Percentiles rank a stretch among this genome's conserved stretches.
phyloP scores from a whole-genome alignment of 108 stramenopile species.

The Cyclotella sp. region DNA sequence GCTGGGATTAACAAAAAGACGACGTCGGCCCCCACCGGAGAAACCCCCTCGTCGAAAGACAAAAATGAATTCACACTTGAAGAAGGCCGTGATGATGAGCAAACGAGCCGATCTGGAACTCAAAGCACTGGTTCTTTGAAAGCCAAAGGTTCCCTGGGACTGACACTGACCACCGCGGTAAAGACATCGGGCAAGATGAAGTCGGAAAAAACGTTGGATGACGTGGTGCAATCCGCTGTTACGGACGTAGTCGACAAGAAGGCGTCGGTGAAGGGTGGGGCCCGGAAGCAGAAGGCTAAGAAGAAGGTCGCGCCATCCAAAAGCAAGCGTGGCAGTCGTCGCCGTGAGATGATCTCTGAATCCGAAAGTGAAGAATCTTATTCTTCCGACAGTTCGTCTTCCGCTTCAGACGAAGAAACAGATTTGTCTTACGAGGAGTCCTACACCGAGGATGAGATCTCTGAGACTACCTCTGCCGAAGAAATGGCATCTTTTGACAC shows the following conservation, averaged over 20 bases:
- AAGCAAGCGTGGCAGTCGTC: neutral
- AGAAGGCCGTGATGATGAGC: constrained; percentile 9
- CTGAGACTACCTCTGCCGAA: neutral
- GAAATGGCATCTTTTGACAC: neutral
- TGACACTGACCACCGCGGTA: neutral
- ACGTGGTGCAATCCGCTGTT: neutral
- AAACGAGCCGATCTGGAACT: neutral
- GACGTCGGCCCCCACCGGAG: neutral
- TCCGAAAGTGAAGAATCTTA: constrained; percentile 7
- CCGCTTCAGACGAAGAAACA: constrained; percentile 8
- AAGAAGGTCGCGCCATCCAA: neutral
- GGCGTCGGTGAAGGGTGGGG: no score
- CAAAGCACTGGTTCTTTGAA: neutral
- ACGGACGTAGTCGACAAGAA: no score
- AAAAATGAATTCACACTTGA: neutral
- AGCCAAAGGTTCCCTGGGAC: neutral
- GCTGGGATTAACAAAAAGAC: neutral
- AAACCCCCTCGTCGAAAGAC: neutral
- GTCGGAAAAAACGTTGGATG: neutral
- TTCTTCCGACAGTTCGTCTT: constrained; percentile 9
- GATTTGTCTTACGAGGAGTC: constrained; percentile 8
- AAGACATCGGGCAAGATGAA: neutral
- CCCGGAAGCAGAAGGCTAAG: no score
- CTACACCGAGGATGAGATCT: constrained; percentile 11
- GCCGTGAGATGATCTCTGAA: neutral